Base-by-base conservation (phyloP, 768 basidiomycete genomes). In the Trichaptum fuscoviolaceum region DNA sequence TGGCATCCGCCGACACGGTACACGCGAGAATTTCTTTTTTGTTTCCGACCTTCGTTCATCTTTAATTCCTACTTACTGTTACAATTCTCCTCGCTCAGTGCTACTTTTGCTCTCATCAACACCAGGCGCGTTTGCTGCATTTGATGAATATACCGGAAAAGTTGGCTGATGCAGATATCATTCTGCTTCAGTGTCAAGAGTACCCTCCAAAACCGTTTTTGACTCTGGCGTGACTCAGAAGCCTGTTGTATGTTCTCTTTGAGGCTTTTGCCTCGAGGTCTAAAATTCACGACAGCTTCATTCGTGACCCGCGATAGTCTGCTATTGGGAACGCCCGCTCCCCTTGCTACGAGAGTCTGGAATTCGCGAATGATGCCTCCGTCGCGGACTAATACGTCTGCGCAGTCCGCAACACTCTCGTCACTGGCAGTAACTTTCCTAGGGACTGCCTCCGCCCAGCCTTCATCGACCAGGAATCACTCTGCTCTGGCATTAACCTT, bases 371-470 rank as follows among this genome's bases (percentile, higher is more conserved):
- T 52, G 20, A 52, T 52, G 42, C 42, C 42, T 52, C 42, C 42
- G 12, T 52, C 42, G 20, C 42, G 42, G 42, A 52, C 42, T 2
- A 52, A 52, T 52, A 2, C 15, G 2, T 4, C 42, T 52, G 42
- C 42, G 5, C 42, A 52, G 42, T 52, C 42, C 20, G 42, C 42
- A 15, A 52, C 42, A 20, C 42, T 52, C 20, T 5, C 42, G 42
- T 52, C 42, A 12, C 42, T 52, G 1, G 84, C 83, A 62, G 75
- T 93, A 58, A 91, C 88, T 7, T 93, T 93, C 73, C 81, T 93
- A 25, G 92, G 92, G 24, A 93, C 91, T 0, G 90, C 90, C 18
- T 92, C 92, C 23, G 91, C 91, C 2, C 87, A 89, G 69, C 92
- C 92, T 2, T 92, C 92, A 8, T 82, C 84, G 1, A 92, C 92